Evolutionary conservation across 2,329 filamentous ascomycete species (phyloP).

Genomic region (Proliferodiscus dingleyae): DNA sequence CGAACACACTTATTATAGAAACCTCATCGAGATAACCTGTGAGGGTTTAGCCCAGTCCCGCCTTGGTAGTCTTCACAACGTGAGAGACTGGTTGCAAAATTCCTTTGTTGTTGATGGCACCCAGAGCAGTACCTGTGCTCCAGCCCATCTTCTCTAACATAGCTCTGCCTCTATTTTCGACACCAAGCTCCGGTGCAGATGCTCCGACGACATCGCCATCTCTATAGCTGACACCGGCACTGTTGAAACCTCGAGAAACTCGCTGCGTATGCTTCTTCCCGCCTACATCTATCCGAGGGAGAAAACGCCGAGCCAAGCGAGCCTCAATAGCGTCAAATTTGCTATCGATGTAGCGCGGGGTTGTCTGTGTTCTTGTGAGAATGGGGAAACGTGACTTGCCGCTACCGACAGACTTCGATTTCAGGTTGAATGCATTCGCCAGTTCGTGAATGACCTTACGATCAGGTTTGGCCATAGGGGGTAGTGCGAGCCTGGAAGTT

Average conservation of each 20-base stretch:
- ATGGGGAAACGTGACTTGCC: constrained; percentile 70
- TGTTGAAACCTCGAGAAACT: constrained; percentile 31
- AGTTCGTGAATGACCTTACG: constrained; percentile 78
- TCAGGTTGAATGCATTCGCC: constrained; percentile 69
- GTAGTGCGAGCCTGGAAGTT: constrained; percentile 59
- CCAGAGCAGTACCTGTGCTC: constrained; percentile 79
- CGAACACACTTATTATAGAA: no score
- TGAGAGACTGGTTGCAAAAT: constrained; percentile 82
- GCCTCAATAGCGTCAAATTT: constrained; percentile 46
- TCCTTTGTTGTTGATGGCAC: constrained; percentile 77
- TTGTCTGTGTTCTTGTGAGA: constrained; percentile 68
- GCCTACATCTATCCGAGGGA: constrained; percentile 47
- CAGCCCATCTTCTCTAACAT: constrained; percentile 98
- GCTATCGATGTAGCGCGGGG: constrained; percentile 53
- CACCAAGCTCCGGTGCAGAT: constrained; percentile 75
- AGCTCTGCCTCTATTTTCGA: constrained; percentile 74
- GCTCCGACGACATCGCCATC: constrained; percentile 88
- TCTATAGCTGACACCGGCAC: constrained; percentile 53
- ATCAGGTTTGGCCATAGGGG: constrained; percentile 75
- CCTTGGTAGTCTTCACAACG: constrained; percentile 79
- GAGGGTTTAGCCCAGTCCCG: constrained; percentile 64
- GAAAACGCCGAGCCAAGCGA: constrained; percentile 48
- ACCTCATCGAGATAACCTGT: not conserved
- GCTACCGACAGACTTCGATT: constrained; percentile 76
- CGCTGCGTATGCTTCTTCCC: constrained; percentile 32